Evolutionary conservation across 2,329 filamentous ascomycete species (phyloP).

Genomic region (Setomelanomma holmii): DNA sequence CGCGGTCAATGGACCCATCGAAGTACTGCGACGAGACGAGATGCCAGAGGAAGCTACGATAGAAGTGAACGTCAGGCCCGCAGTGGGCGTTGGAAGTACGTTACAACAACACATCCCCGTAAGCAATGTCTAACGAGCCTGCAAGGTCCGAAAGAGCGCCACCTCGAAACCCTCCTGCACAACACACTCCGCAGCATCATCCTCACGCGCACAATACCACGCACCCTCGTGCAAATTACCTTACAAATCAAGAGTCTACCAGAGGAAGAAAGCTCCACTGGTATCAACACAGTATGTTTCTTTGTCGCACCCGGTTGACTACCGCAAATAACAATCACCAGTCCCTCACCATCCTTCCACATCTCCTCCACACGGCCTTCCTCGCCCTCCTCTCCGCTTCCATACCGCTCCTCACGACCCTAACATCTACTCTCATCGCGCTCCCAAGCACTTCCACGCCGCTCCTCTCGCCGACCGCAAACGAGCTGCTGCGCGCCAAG

Average conservation of each 20-base stretch:
- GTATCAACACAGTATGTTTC: constrained; percentile 64
- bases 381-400: constrained; percentile 84
- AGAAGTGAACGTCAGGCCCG: constrained; percentile 88
- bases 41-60: constrained; percentile 88
- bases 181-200: constrained; percentile 76
- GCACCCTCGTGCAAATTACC: constrained; percentile 79
- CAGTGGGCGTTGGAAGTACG: constrained; percentile 80
- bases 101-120: constrained; percentile 4
- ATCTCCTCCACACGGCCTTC: constrained; percentile 81
- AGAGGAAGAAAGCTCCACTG: constrained; percentile 69
- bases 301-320: constrained; percentile 11
- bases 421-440: constrained; percentile 82
- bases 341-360: constrained; percentile 81
- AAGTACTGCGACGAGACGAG: constrained; percentile 87
- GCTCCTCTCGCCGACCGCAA: constrained; percentile 64
- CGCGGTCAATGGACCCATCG: constrained; percentile 90
- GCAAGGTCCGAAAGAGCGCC: constrained; percentile 62
- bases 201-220: constrained; percentile 76
- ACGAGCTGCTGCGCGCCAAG: constrained; percentile 66
- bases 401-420: constrained; percentile 77
- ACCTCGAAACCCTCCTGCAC: constrained; percentile 80
- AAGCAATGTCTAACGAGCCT: not conserved
- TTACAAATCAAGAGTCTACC: constrained; percentile 77
- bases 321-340: constrained; percentile 45
- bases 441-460: constrained; percentile 67